These are phyloP conservation scores for Acanthamoeba castellanii DNA, from an alignment of 208 protist species.

Conservation along the genomic window DNA sequence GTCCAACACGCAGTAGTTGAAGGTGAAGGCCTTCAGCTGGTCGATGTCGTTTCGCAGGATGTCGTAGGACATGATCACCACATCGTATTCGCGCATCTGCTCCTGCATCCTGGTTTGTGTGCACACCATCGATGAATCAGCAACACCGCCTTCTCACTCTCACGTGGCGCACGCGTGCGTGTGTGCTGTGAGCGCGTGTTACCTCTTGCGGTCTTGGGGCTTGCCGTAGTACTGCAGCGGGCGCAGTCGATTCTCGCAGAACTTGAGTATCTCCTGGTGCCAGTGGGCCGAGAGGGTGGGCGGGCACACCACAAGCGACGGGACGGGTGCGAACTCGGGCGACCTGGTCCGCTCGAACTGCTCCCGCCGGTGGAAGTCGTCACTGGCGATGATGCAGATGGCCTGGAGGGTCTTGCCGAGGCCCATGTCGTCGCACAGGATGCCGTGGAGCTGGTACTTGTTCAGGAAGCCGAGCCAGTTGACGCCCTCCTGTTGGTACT, in stretches of 20 bases:
- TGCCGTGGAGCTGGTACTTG: conserved; percentile 91
- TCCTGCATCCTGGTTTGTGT: conserved; percentile 23
- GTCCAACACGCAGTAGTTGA: conserved; percentile 94
- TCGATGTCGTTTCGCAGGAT: conserved; percentile 90
- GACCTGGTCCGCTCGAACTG: conserved; percentile 40
- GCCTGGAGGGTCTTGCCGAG: conserved; percentile 95
- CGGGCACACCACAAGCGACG: conserved; percentile 93
- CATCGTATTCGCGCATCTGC: conserved; percentile 74
- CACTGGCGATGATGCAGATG: conserved; percentile 90
- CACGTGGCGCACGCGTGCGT: neutral
- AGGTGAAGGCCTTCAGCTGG: conserved; percentile 77
- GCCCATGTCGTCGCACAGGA: conserved; percentile 93
- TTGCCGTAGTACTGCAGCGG: conserved; percentile 82
- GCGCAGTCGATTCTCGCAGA: conserved; percentile 80
- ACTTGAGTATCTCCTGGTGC: conserved; percentile 92
- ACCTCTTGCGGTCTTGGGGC: conserved; percentile 67
- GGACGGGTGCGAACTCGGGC: conserved; percentile 78
- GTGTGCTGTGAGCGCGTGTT: neutral
- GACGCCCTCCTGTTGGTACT: conserved; percentile 94
- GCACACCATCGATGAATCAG: neutral
- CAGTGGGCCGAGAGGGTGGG: conserved; percentile 93
- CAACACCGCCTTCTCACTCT: too few relatives aligned
- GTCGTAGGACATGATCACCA: conserved; percentile 93
- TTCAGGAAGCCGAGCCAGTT: conserved; percentile 93
- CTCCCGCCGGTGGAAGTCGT: conserved; percentile 71